phyloP scores from a whole-genome alignment of 192 early-diverging fungal species.

The Backusella parvicylindrica region DNA sequence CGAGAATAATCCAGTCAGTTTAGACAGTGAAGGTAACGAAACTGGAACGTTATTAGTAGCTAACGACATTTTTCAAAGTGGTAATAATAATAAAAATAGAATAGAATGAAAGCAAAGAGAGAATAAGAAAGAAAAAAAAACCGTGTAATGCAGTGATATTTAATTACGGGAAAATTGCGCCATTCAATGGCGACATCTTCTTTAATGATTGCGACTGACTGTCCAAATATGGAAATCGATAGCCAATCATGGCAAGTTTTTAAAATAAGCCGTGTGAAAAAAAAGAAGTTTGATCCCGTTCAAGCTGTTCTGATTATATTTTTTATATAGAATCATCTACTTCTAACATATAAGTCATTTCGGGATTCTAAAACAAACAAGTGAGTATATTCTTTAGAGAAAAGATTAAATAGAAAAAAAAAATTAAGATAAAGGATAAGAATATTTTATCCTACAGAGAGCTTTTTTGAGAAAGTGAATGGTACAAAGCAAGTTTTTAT shows the following conservation, averaged over 20 bases:
- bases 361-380: background rate
- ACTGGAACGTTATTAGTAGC: background rate
- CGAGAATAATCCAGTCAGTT: background rate
- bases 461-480: background rate
- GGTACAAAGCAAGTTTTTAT: background rate
- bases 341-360: background rate
- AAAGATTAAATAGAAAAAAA: background rate
- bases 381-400: background rate
- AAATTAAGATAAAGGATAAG: background rate
- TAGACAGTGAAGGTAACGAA: slow-evolving; percentile 4
- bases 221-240: background rate
- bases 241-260: background rate
- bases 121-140: background rate
- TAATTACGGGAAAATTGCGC: slow-evolving; percentile 10
- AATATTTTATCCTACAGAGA: background rate
- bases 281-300: background rate
- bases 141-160: background rate
- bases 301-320: background rate
- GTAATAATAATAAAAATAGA: background rate
- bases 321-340: background rate
- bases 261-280: background rate
- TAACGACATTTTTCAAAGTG: background rate
- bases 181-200: slow-evolving; percentile 25
- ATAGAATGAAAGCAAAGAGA: background rate
- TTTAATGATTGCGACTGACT: slow-evolving; percentile 13